phyloP scores from a whole-genome alignment of 2,329 filamentous ascomycete genomes.

The Trichoderma sp. region DNA sequence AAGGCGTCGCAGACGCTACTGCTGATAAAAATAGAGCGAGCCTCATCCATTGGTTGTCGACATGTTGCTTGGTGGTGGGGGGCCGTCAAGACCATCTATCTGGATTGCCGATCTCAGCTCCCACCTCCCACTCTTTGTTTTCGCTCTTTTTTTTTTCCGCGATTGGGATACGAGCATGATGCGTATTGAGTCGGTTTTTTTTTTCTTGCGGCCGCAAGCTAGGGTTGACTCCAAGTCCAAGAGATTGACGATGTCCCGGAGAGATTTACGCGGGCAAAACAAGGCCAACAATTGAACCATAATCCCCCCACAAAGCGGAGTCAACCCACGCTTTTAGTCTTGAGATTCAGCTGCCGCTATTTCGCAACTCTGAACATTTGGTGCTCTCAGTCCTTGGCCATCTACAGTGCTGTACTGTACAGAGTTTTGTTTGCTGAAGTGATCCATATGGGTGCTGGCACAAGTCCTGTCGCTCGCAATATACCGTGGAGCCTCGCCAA shows the following conservation, averaged over 20 bases:
- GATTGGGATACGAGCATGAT: background rate
- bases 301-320: constrained; percentile 2
- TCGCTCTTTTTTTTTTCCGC: background rate
- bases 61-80: background rate
- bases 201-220: background rate
- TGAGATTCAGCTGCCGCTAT: background rate
- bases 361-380: background rate
- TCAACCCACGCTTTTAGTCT: background rate
- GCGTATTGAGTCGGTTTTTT: background rate
- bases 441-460: background rate
- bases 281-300: background rate
- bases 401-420: background rate
- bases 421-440: background rate
- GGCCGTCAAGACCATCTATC: background rate
- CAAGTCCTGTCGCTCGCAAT: background rate
- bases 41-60: constrained; percentile 5
- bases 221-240: background rate
- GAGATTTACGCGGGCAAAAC: background rate
- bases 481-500: background rate
- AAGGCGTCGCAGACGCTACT: background rate
- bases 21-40: constrained; percentile 3
- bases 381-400: background rate
- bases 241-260: background rate
- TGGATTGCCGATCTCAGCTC: background rate
- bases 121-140: background rate